Percentiles rank a stretch among this genome's conserved stretches.
Evolutionary conservation across 2,329 filamentous ascomycete species (phyloP).

Genomic region (Corniculantispora saksenae): DNA sequence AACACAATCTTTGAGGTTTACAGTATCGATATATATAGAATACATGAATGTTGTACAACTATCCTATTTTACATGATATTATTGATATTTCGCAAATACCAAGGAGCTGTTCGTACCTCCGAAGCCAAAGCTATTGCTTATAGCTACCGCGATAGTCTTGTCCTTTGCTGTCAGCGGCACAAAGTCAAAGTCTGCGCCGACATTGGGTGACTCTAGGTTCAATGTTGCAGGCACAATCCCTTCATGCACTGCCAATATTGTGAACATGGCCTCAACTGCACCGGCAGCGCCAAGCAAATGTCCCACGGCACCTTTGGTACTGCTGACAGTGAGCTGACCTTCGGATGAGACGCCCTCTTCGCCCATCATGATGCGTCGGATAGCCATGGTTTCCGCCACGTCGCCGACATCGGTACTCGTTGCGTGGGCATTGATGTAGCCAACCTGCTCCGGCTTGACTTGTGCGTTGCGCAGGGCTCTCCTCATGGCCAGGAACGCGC

Average conservation of each 20-base stretch:
- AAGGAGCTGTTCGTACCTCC: slow-evolving; percentile 93
- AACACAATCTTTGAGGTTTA: too few species aligned
- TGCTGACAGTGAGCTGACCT: slow-evolving; percentile 76
- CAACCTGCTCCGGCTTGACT: slow-evolving; percentile 68
- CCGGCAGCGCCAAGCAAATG: slow-evolving; percentile 91
- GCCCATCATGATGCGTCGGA: slow-evolving; percentile 74
- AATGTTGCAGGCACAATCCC: slow-evolving; percentile 87
- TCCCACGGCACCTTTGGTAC: slow-evolving; percentile 90
- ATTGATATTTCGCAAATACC: slow-evolving; percentile 60
- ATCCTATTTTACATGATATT: neutral
- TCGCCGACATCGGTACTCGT: slow-evolving; percentile 87
- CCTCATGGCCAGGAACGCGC: slow-evolving; percentile 83
- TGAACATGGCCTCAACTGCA: slow-evolving; percentile 85
- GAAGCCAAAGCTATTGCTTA: slow-evolving; percentile 98
- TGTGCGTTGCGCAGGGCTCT: slow-evolving; percentile 73
- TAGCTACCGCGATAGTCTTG: slow-evolving; percentile 67
- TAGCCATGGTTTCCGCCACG: slow-evolving; percentile 81
- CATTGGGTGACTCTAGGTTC: slow-evolving; percentile 70
- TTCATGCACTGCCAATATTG: slow-evolving; percentile 75
- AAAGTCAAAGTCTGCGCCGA: slow-evolving; percentile 80
- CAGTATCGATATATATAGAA: too few species aligned
- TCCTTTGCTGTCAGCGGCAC: slow-evolving; percentile 72
- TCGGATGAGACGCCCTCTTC: slow-evolving; percentile 64
- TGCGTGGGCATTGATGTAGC: slow-evolving; percentile 95
- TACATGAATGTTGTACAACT: neutral